Base-by-base conservation (phyloP, 805 yeast species). In the Teunomyces panamensis region DNA sequence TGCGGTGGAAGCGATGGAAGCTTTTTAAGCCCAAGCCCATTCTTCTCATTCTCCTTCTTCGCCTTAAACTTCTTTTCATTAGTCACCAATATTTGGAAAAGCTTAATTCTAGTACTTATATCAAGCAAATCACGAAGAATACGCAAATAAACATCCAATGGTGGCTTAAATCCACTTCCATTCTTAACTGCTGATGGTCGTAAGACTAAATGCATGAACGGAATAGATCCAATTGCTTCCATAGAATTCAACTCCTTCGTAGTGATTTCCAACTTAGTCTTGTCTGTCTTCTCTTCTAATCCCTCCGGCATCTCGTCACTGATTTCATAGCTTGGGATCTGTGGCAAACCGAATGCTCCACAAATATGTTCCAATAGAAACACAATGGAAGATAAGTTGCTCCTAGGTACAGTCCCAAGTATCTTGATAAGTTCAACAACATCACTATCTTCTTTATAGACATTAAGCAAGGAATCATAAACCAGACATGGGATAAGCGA, bases 401-500 rank as follows among this genome's bases (percentile, higher is more conserved):
- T 67, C 51, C 78, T 51, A 1, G 78, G 75, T 6, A 71, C 62
- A 0, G 71, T 47, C 2, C 67, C 53, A 29, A 73, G 53, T 2
- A 59, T 47, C 39, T 64, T 63, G 8, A 62, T 35, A 8, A 67
- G 42, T 26, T 67, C 64, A 3, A 27, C 48, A 10, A 16, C 17
- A 5, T 32, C 37, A 5, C 27, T 20, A 17, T 27, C 41, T 7
- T 47, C 44, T 27, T 51, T 54, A 48, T 62, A 67, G 17, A 48
- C 47, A 10, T 52, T 53, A 9, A 62, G 43, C 24, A 69, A 50
- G 11, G 68, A 51, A 34, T 73, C 78, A 51, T 59, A 69, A 5
- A 69, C 64, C 52, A 69, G 63, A 45, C 72, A 71, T 0, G 77
- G 78, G 10, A 73, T 70, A 20, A 72, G 50, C 0, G 77, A 68